Percentiles rank a stretch among this genome's conserved stretches.
These are phyloP conservation scores for Phytophthora capsici DNA, from an alignment of 352 stramenopile genomes.

Conservation along the genomic window DNA sequence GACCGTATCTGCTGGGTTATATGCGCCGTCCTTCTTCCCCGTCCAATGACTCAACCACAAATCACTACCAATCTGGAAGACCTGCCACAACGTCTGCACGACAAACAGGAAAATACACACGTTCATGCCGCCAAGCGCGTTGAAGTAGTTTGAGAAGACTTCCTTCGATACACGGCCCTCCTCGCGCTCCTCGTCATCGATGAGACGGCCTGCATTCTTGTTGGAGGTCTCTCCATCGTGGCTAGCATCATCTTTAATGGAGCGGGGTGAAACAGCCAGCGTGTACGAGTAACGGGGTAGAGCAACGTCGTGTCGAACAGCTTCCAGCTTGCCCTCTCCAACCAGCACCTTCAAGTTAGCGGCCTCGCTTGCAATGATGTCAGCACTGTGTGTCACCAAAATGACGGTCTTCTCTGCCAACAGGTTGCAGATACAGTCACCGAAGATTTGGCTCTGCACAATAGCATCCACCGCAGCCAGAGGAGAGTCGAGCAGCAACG, in stretches of 20 bases:
- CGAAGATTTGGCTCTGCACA: constrained; percentile 92
- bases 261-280: constrained; percentile 8
- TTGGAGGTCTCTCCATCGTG: background rate
- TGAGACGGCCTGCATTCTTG: constrained; percentile 24
- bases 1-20: constrained; percentile 22
- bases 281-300: constrained; percentile 15
- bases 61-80: constrained; percentile 34
- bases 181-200: constrained; percentile 50
- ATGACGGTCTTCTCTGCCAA: constrained; percentile 74
- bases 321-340: constrained; percentile 24
- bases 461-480: constrained; percentile 94
- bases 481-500: constrained; percentile 89
- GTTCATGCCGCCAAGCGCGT: constrained; percentile 39
- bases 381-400: constrained; percentile 91
- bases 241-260: background rate
- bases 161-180: constrained; percentile 47
- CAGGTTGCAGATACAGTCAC: constrained; percentile 41
- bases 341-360: constrained; percentile 43
- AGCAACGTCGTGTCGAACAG: constrained; percentile 13
- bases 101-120: constrained; percentile 25
- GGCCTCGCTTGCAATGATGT: constrained; percentile 50
- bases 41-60: constrained; percentile 44
- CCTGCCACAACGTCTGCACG: constrained; percentile 37
- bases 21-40: constrained; percentile 19
- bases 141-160: constrained; percentile 51